Evolutionary conservation across 495 filamentous ascomycete species (phyloP).

Genomic region (Hyaloscypha variabilis): DNA sequence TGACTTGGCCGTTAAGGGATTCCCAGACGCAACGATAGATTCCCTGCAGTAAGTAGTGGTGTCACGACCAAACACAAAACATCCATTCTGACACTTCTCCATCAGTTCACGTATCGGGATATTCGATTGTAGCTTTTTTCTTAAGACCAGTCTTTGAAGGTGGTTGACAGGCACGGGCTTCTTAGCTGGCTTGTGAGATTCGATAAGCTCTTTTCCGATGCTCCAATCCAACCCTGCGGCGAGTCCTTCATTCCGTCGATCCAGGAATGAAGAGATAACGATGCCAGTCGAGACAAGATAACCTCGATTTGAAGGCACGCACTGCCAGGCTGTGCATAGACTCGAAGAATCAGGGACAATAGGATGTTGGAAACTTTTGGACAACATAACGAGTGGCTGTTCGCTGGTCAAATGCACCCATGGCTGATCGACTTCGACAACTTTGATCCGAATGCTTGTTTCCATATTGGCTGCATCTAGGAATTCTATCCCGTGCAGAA

Average conservation of each 20-base stretch:
- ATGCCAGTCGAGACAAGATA: background rate
- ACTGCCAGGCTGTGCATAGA: background rate
- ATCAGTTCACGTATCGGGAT: background rate
- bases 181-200: background rate
- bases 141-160: background rate
- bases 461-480: background rate
- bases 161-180: background rate
- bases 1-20: background rate
- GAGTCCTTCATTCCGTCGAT: background rate
- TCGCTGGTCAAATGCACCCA: slow-evolving; percentile 9
- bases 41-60: background rate
- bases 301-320: background rate
- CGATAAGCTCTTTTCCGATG: background rate
- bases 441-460: background rate
- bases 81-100: background rate
- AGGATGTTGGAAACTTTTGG: background rate
- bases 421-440: background rate
- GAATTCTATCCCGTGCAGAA: slow-evolving; percentile 10
- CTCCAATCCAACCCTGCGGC: background rate
- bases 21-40: background rate
- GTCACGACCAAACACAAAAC: background rate
- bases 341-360: background rate
- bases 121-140: background rate
- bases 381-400: background rate
- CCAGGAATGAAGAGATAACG: background rate